Percentiles rank a stretch among this genome's conserved stretches.
Conservation (phyloP, 2,329 filamentous ascomycete genomes). For the Lecanosticta acicola region DNA sequence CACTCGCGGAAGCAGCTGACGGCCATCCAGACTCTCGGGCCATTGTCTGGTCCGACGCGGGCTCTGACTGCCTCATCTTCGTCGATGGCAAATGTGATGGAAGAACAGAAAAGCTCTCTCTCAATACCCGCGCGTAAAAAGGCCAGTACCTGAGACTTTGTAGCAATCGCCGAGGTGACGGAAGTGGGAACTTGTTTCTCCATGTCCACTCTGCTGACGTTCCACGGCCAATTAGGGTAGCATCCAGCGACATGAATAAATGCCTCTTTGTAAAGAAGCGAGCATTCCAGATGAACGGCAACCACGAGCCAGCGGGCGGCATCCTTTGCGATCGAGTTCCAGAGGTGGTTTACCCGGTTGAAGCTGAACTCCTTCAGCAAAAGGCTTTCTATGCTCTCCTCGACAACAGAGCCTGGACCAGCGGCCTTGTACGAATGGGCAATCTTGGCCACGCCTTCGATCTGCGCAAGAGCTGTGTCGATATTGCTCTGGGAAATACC, state of each 20-base stretch:
- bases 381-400: neutral
- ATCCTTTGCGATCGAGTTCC: slow-evolving; percentile 29
- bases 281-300: slow-evolving; percentile 26
- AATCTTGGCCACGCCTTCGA: slow-evolving; percentile 28
- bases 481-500: slow-evolving; percentile 18
- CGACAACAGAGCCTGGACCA: slow-evolving; percentile 3
- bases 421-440: slow-evolving; percentile 25
- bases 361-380: slow-evolving; percentile 20
- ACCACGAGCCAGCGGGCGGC: slow-evolving; percentile 32
- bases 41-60: too few relatives aligned
- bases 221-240: slow-evolving; percentile 21
- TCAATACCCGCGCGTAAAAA: slow-evolving; percentile 17
- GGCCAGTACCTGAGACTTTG: slow-evolving; percentile 19
- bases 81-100: slow-evolving; percentile 18
- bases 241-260: slow-evolving; percentile 34
- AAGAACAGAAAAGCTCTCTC: slow-evolving; percentile 26
- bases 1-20: slow-evolving; percentile 33
- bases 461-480: slow-evolving; percentile 20
- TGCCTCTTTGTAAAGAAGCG: slow-evolving; percentile 33
- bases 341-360: slow-evolving; percentile 24
- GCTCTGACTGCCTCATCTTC: neutral
- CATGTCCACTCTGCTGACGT: neutral
- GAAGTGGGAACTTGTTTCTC: slow-evolving; percentile 5
- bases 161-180: slow-evolving; percentile 15
- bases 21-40: slow-evolving; percentile 24